Percentiles rank a stretch among this genome's conserved stretches.
Evolutionary conservation across 179 eudicot species (phyloP).

Genomic region (Nepenthes alata): DNA sequence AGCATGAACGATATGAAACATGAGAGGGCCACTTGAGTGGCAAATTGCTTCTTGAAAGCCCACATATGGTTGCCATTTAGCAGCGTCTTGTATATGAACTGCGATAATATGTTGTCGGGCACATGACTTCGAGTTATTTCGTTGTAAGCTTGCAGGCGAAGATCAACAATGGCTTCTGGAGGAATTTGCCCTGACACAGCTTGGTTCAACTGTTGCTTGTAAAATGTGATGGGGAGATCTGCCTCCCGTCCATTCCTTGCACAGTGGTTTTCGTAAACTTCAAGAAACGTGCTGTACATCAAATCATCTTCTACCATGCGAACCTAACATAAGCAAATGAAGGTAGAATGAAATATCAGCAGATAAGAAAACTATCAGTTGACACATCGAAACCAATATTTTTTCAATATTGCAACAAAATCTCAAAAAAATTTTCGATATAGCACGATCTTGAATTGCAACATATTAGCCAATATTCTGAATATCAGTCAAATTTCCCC

Average conservation of each 20-base stretch:
- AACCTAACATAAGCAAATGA: slow-evolving; percentile 33
- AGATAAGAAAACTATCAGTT: background rate
- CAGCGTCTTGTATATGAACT: slow-evolving; percentile 91
- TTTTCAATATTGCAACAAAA: too few relatives aligned
- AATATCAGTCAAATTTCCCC: too few relatives aligned
- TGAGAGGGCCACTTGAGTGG: slow-evolving; percentile 86
- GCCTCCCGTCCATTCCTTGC: slow-evolving; percentile 91
- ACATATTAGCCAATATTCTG: too few relatives aligned
- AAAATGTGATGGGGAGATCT: slow-evolving; percentile 78
- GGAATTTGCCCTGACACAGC: slow-evolving; percentile 80
- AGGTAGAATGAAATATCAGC: slow-evolving; percentile 6
- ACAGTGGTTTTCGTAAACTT: slow-evolving; percentile 97
- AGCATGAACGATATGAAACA: slow-evolving; percentile 92
- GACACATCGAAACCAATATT: too few relatives aligned
- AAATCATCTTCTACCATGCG: slow-evolving; percentile 99
- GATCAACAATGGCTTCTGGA: slow-evolving; percentile 84
- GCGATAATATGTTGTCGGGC: slow-evolving; percentile 79
- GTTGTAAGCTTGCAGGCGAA: slow-evolving; percentile 85
- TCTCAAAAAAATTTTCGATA: too few relatives aligned
- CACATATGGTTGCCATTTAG: slow-evolving; percentile 87
- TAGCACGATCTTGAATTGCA: too few relatives aligned
- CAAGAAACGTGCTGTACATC: slow-evolving; percentile 93
- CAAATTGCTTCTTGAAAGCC: slow-evolving; percentile 98
- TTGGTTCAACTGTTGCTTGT: slow-evolving; percentile 94
- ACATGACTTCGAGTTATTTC: slow-evolving; percentile 62